Evolutionary conservation across 768 basidiomycete species (phyloP).

Genomic region (Asterophora lycoperdoides): DNA sequence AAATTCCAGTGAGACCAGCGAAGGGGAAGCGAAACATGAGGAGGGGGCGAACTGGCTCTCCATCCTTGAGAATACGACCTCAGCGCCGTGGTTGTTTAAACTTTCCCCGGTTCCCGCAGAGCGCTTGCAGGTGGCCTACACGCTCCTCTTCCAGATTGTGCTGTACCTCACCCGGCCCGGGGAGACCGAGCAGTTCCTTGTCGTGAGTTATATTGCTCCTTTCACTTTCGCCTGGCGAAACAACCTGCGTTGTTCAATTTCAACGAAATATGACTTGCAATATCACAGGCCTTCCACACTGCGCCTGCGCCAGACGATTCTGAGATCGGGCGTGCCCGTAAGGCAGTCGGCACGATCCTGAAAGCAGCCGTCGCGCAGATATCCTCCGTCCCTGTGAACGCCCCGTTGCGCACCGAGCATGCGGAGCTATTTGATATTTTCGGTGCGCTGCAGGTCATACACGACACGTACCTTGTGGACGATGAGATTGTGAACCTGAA

Average conservation of each 20-base stretch:
- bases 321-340: constrained; percentile 24
- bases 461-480: constrained; percentile 18
- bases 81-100: constrained; percentile 20
- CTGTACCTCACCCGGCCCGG: constrained; percentile 22
- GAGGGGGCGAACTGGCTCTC: constrained; percentile 19
- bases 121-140: constrained; percentile 20
- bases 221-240: too few relatives aligned
- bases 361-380: constrained; percentile 20
- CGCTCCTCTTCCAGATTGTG: constrained; percentile 23
- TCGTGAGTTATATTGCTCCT: constrained; percentile 12
- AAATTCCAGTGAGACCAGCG: not conserved
- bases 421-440: constrained; percentile 21
- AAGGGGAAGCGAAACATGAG: not conserved
- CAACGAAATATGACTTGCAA: not conserved
- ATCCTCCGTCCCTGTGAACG: constrained; percentile 17
- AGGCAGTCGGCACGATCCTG: constrained; percentile 16
- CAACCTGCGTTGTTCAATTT: not conserved
- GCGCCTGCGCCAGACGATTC: constrained; percentile 21
- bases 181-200: constrained; percentile 18
- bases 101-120: constrained; percentile 13
- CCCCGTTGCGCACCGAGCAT: constrained; percentile 17
- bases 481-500: constrained; percentile 9
- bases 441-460: constrained; percentile 20
- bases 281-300: constrained; percentile 19
- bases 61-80: constrained; percentile 20